Evolutionary conservation across 78 protist species (phyloP).

Genomic region (Polysphondylium violaceum): DNA sequence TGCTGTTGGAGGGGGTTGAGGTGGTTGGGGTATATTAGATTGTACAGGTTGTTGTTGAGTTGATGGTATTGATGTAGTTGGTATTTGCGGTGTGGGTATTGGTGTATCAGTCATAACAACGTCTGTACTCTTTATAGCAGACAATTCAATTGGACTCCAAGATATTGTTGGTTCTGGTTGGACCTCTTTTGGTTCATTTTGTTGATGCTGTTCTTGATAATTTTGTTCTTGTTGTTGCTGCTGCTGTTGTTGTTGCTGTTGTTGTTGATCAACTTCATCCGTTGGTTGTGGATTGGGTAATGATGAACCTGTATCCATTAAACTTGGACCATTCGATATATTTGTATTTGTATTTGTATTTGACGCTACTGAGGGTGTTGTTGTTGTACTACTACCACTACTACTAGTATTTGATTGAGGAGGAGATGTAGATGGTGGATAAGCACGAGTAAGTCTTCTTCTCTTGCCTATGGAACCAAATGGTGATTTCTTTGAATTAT

Average conservation of each 20-base stretch:
- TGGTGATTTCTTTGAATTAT: background rate
- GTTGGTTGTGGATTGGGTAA: background rate
- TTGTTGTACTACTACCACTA: background rate
- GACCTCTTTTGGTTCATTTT: no score
- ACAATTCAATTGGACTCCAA: background rate
- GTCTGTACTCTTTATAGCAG: background rate
- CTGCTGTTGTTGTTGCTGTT: background rate
- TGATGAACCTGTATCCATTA: no score
- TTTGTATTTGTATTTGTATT: background rate
- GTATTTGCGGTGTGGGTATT: background rate
- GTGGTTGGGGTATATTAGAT: background rate
- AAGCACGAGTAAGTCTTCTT: slow-evolving; percentile 26
- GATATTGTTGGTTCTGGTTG: background rate
- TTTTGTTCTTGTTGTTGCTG: background rate
- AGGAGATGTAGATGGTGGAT: background rate
- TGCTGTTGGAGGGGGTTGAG: background rate
- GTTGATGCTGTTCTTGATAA: background rate
- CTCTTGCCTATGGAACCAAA: no score
- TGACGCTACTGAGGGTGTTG: background rate
- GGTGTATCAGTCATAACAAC: background rate
- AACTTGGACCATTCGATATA: background rate
- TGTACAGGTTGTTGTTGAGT: background rate
- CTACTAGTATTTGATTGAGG: background rate
- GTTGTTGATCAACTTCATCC: background rate
- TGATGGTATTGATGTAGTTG: background rate